Conservation (phyloP, 345 rosid species). For the Eucalyptus paniculata region DNA sequence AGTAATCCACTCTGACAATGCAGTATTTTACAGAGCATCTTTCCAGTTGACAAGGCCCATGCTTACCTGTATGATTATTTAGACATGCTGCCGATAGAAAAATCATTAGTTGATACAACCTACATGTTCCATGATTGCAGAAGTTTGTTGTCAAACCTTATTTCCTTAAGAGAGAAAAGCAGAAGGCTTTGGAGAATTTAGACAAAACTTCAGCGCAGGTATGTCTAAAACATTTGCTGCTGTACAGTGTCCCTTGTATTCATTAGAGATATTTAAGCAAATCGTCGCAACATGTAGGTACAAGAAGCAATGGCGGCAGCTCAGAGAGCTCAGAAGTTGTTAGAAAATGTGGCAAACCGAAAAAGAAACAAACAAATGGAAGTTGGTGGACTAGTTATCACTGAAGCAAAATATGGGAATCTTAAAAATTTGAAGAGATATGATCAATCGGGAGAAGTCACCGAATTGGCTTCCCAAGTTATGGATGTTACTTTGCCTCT, state of each 20-base stretch:
- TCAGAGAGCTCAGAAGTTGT: conserved; percentile 68
- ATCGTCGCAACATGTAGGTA: conserved; percentile 23
- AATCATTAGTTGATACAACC: not conserved
- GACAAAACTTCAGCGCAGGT: conserved; percentile 68
- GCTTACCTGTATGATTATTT: not conserved
- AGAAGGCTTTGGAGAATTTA: conserved; percentile 54
- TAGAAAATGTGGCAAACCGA: conserved; percentile 70
- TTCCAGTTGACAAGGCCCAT: not conserved
- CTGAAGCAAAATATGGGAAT: conserved; percentile 65
- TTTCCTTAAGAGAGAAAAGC: conserved; percentile 51
- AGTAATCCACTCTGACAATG: not conserved
- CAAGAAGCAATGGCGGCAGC: conserved; percentile 62
- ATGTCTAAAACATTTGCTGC: not conserved
- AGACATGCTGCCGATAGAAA: not conserved
- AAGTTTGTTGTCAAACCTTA: conserved; percentile 76
- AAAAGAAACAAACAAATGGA: conserved; percentile 66
- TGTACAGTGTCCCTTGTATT: not conserved
- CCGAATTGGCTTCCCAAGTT: conserved; percentile 34
- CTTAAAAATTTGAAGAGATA: conserved; percentile 40
- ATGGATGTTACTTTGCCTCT: conserved; percentile 80
- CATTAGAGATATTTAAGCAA: not conserved
- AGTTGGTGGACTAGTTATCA: conserved; percentile 63
- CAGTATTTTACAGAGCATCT: not conserved
- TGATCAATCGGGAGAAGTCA: conserved; percentile 15
- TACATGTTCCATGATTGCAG: conserved; percentile 18